Evolutionary conservation across 2,329 filamentous ascomycete genomes (phyloP).

Genomic region (Botrytis pseudocinerea): DNA sequence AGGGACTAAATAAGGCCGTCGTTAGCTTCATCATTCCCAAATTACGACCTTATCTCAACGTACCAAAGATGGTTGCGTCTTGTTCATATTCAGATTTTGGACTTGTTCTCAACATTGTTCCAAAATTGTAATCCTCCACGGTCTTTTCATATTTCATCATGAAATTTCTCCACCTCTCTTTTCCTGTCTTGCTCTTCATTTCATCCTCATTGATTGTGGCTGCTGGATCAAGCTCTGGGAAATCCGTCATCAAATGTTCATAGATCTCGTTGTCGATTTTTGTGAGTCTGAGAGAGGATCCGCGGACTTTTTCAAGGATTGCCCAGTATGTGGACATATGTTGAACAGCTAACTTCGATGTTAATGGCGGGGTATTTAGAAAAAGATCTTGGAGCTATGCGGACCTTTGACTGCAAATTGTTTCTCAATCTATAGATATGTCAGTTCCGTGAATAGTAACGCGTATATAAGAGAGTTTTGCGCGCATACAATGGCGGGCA

Average conservation of each 20-base stretch:
- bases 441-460: slow-evolving; percentile 27
- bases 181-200: slow-evolving; percentile 97
- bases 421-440: slow-evolving; percentile 80
- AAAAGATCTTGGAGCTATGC: slow-evolving; percentile 14
- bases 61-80: slow-evolving; percentile 89
- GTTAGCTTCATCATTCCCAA: slow-evolving; percentile 1
- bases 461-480: slow-evolving; percentile 16
- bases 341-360: slow-evolving; percentile 65
- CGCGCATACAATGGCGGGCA: slow-evolving; percentile 17
- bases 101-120: slow-evolving; percentile 82
- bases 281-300: slow-evolving; percentile 85
- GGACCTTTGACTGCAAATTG: slow-evolving; percentile 96
- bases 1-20: slow-evolving; percentile 46
- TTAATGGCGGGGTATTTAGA: slow-evolving; percentile 33
- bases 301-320: slow-evolving; percentile 86
- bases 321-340: slow-evolving; percentile 98
- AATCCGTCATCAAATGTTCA: slow-evolving; percentile 81
- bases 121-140: slow-evolving; percentile 97
- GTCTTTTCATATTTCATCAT: slow-evolving; percentile 92
- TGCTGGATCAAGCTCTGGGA: slow-evolving; percentile 88
- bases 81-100: slow-evolving; percentile 83
- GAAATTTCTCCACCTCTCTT: slow-evolving; percentile 93
- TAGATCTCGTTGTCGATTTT: slow-evolving; percentile 95
- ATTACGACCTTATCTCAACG: slow-evolving; percentile 34
- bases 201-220: slow-evolving; percentile 82